Evolutionary conservation across 2,329 filamentous ascomycete genomes (phyloP), one percentile per base, ranked within the genome.

Genomic region (Dactylellina parvicollis): DNA sequence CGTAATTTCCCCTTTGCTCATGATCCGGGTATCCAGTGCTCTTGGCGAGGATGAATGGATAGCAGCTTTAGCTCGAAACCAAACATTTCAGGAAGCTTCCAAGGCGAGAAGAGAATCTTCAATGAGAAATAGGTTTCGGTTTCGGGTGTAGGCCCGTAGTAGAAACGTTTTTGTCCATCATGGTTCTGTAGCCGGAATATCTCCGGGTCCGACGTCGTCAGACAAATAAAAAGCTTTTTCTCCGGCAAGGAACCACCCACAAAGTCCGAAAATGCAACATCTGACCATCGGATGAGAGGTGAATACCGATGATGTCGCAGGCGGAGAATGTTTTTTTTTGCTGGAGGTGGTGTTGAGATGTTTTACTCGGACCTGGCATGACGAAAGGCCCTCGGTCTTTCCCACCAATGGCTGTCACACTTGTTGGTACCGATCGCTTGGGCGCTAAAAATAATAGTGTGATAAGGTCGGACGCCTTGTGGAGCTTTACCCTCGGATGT

Each of bases 391-490:
- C 8, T 18, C 3, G 24, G 10, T 4, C 18, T 36, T 57, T 72
- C 46, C 36, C 12, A 46, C 57, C 67, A 65, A 65, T 64, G n/a
- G 20, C n/a, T 24, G 14, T 26, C 8, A 28, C 32, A 12, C 18
- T 42, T 46, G 52, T 42, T 42, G 32, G 54, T 47, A 44, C 34
- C 42, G 34, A 44, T 62, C 57, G 52, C 52, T 72, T 64, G 44
- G 66, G 67, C 59, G 67, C 67, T 65, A 72, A 65, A 54, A 38
- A 7, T n/a, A 4, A 36, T 34, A 28, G 30, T n/a, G 12, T 46
- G 50, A 64, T 64, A 72, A 71, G 46, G 67, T 62, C 34, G 42
- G 54, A 28, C 62, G 50, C 52, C 50, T 61, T 55, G 36, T 49
- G 55, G 59, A 62, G 32, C 22, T 46, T 52, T 30, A 38, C 32